These are phyloP conservation scores for Cucumis cinereus DNA, from an alignment of 306 rosid genomes.

Conservation along the genomic window DNA sequence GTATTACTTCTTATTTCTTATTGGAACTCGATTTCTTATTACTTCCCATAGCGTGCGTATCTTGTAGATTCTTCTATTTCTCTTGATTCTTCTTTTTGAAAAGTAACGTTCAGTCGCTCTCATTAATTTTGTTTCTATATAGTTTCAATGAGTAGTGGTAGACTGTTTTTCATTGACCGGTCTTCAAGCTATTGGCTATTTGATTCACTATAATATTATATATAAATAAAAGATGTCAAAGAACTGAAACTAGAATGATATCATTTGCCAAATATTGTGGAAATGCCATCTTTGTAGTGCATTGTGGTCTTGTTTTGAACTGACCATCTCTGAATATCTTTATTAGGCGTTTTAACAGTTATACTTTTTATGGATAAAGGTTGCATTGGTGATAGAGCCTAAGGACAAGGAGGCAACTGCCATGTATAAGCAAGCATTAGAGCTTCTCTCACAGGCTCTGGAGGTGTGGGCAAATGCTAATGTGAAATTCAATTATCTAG, in stretches of 20 bases:
- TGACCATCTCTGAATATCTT: not conserved
- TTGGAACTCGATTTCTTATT: not conserved
- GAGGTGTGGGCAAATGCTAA: constrained; percentile 99
- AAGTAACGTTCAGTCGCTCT: not conserved
- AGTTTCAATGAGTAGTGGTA: not conserved
- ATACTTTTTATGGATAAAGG: constrained; percentile 38
- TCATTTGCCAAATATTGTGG: not conserved
- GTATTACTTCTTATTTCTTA: too few relatives aligned
- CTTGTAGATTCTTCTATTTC: not conserved
- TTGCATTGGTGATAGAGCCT: constrained; percentile 95
- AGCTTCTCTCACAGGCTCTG: constrained; percentile 88
- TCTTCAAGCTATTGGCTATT: not conserved
- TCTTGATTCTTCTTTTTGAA: not conserved
- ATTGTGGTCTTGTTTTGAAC: not conserved
- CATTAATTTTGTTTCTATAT: not conserved
- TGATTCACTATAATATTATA: not conserved
- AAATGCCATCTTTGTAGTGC: not conserved
- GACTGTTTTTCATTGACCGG: not conserved
- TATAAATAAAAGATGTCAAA: not conserved
- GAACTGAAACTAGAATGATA: not conserved
- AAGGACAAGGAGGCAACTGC: constrained; percentile 94
- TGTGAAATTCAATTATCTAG: constrained; percentile 88
- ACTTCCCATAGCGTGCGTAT: not conserved
- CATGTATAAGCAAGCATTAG: constrained; percentile 95
- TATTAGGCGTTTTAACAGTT: constrained; percentile 4